phyloP scores from a whole-genome alignment of 1,139 yeast genomes.

The Arxiozyma bovina region DNA sequence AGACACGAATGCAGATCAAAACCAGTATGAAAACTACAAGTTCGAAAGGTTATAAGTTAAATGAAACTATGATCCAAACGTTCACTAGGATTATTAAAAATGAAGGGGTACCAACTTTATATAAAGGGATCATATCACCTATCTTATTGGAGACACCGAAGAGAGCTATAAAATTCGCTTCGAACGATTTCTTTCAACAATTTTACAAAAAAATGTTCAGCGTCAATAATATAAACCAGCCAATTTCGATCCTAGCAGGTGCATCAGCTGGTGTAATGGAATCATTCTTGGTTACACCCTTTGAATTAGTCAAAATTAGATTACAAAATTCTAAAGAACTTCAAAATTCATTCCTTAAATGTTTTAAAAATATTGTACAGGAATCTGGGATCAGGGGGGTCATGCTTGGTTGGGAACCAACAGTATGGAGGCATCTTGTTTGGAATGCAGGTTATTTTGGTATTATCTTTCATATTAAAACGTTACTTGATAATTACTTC shows the following conservation, averaged over 20 bases:
- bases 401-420: constrained; percentile 92
- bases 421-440: constrained; percentile 89
- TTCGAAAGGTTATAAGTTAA: constrained; percentile 46
- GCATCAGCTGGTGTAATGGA: constrained; percentile 99
- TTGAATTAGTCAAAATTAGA: constrained; percentile 78
- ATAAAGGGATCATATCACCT: constrained; percentile 92
- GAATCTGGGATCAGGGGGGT: constrained; percentile 74
- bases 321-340: constrained; percentile 84
- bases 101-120: constrained; percentile 77
- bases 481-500: constrained; percentile 69
- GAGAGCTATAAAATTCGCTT: constrained; percentile 95
- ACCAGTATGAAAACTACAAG: constrained; percentile 31
- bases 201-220: constrained; percentile 62
- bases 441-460: constrained; percentile 99
- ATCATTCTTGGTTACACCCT: constrained; percentile 92
- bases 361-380: constrained; percentile 54
- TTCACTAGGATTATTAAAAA: constrained; percentile 48
- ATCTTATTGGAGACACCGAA: constrained; percentile 99
- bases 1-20: constrained; percentile 91
- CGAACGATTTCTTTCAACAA: constrained; percentile 94
- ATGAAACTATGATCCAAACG: not conserved
- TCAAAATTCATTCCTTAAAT: constrained; percentile 47
- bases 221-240: constrained; percentile 56
- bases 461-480: constrained; percentile 78
- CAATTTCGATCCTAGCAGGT: constrained; percentile 83